These are phyloP conservation scores for Cyberlindnera euphorbiae DNA, from an alignment of 805 yeast genomes.

Conservation along the genomic window DNA sequence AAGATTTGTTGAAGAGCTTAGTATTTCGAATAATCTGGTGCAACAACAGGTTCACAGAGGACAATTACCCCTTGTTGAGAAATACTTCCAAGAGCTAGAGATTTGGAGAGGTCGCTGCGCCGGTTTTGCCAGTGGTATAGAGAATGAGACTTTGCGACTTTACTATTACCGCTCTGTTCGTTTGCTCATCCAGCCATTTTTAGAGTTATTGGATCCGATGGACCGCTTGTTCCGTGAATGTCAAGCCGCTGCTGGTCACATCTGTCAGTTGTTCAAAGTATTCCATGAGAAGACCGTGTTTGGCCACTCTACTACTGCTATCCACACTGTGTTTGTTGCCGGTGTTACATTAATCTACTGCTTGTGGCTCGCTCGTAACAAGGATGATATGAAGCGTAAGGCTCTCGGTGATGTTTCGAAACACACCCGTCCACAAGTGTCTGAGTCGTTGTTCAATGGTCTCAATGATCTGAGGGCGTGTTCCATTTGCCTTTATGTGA, in stretches of 20 bases:
- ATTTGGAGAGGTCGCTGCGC: conserved; percentile 53
- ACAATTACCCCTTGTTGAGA: conserved; percentile 48
- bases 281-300: conserved; percentile 57
- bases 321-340: conserved; percentile 63
- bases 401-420: conserved; percentile 52
- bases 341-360: conserved; percentile 66
- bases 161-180: conserved; percentile 60
- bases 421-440: conserved; percentile 55
- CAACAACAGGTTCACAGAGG: conserved; percentile 16
- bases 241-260: conserved; percentile 69
- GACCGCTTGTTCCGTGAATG: conserved; percentile 59
- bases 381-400: conserved; percentile 51
- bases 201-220: conserved; percentile 57
- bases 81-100: conserved; percentile 49
- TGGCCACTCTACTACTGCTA: conserved; percentile 63
- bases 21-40: conserved; percentile 32
- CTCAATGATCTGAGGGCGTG: conserved; percentile 63
- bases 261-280: conserved; percentile 58
- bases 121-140: conserved; percentile 43
- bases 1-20: conserved; percentile 47
- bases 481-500: conserved; percentile 56
- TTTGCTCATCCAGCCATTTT: conserved; percentile 56
- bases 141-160: conserved; percentile 53
- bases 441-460: conserved; percentile 48
- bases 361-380: conserved; percentile 60